Evolutionary conservation across 305 asterid species (phyloP).

Genomic region (Striga hermonthica): DNA sequence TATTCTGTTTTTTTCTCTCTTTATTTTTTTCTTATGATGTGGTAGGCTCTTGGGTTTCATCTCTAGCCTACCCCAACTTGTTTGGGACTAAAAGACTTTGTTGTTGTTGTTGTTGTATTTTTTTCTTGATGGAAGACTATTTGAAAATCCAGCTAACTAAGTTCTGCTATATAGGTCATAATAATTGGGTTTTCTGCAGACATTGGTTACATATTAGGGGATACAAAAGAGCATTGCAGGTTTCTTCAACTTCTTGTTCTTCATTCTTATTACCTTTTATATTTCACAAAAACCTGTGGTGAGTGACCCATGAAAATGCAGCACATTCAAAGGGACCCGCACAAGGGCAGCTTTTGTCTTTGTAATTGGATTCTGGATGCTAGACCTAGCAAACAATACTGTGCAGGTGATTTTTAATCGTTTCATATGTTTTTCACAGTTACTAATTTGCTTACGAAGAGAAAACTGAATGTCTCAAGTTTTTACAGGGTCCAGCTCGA

Average conservation of each 20-base stretch:
- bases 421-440: slow-evolving; percentile 2
- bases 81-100: too few relatives aligned
- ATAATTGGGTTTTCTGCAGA: slow-evolving; percentile 97
- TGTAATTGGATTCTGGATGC: slow-evolving; percentile 96
- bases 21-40: background rate
- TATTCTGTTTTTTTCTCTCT: background rate
- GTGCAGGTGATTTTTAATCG: slow-evolving; percentile 73
- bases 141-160: slow-evolving; percentile 39
- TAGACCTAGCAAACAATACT: slow-evolving; percentile 99
- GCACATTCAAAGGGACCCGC: slow-evolving; percentile 97
- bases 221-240: slow-evolving; percentile 99
- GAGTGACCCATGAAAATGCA: slow-evolving; percentile 51
- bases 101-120: too few relatives aligned
- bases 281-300: slow-evolving; percentile 25
- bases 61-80: too few relatives aligned
- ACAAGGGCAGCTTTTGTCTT: slow-evolving; percentile 91
- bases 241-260: slow-evolving; percentile 36
- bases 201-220: slow-evolving; percentile 95
- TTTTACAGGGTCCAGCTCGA: slow-evolving; percentile 93
- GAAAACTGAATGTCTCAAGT: slow-evolving; percentile 27
- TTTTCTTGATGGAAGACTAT: slow-evolving; percentile 23
- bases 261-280: slow-evolving; percentile 28
- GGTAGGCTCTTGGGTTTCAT: too few relatives aligned
- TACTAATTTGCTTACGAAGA: slow-evolving; percentile 15
- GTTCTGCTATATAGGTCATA: slow-evolving; percentile 66